Percentiles rank a stretch among this genome's conserved stretches.
Evolutionary conservation across 2,329 filamentous ascomycete species (phyloP).

Genomic region (Cytospora paraplurivora): DNA sequence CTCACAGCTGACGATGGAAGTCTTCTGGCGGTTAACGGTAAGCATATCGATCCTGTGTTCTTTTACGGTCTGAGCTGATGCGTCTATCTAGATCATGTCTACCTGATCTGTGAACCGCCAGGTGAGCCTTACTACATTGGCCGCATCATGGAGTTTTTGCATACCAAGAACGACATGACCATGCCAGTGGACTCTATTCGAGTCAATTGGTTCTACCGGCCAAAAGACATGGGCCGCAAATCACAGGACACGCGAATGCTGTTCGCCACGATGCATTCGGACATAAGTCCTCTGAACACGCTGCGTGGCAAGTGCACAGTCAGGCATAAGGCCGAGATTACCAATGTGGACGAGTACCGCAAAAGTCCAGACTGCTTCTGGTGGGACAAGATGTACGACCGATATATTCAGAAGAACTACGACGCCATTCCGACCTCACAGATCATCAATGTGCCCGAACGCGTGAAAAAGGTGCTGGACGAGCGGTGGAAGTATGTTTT

Average conservation of each 20-base stretch:
- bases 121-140: slow-evolving; percentile 97
- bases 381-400: slow-evolving; percentile 97
- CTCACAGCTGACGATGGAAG: slow-evolving; percentile 91
- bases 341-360: slow-evolving; percentile 79
- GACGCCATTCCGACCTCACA: slow-evolving; percentile 89
- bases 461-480: slow-evolving; percentile 93
- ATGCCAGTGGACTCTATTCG: slow-evolving; percentile 82
- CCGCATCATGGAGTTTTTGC: slow-evolving; percentile 97
- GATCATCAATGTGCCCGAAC: slow-evolving; percentile 94
- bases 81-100: slow-evolving; percentile 67
- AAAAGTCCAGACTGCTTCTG: slow-evolving; percentile 87
- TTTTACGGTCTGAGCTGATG: slow-evolving; percentile 14
- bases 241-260: slow-evolving; percentile 87
- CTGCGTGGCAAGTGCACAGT: slow-evolving; percentile 93
- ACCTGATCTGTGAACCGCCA: slow-evolving; percentile 94
- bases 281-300: slow-evolving; percentile 88
- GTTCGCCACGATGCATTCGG: slow-evolving; percentile 98
- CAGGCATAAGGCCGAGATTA: slow-evolving; percentile 82
- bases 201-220: slow-evolving; percentile 99
- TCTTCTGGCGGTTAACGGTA: slow-evolving; percentile 81
- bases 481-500: slow-evolving; percentile 96
- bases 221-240: slow-evolving; percentile 92
- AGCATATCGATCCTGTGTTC: slow-evolving; percentile 38
- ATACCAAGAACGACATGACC: slow-evolving; percentile 71
- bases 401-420: slow-evolving; percentile 97